Evolutionary conservation across 108 stramenopile genomes (phyloP), one percentile per base, ranked within the genome.

Genomic region (Nitzschia palea): DNA sequence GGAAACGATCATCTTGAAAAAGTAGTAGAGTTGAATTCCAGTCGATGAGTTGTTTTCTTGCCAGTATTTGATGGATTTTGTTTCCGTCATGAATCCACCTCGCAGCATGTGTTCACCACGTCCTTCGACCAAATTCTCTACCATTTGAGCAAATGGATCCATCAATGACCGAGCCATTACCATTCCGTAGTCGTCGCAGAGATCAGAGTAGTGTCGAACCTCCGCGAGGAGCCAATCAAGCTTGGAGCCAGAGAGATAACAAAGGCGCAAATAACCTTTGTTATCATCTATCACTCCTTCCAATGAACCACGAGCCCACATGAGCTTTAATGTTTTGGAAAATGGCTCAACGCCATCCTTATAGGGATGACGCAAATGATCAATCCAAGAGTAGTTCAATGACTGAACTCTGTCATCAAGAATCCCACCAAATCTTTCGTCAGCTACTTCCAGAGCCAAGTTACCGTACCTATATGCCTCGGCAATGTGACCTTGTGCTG

Each of bases 1-100:
- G 18, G 59, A n/a, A 2, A 12, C 33, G 2, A 60, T n/a, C 59
- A 60, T 60, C 1, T 34, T 31, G 40, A 25, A 42, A 25, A 42
- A 60, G 37, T 43, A 34, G 43, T 34, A 60, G 25, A 40, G 23
- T 32, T 60, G 59, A 6, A 60, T 60, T 0, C 37, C 59, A 22
- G 1, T 26, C 40, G 40, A 20, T 1, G 59, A 40, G 10, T 43
- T 34, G 23, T n/a, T 9, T 26, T 42, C 9, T 26, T 42, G 18
- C 32, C 37, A 37, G 17, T 32, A 25, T 14, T 5, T 31, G 27
- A 60, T 40, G 6, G 31, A 34, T 17, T 17, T 9, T 4, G 12
- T 55, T 55, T 55, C 27, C 54, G 12, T 28, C 54, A 55, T 55
- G 17, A 55, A 55, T 55, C 30, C 27, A 4, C 54, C 54, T 55